Evolutionary conservation across 306 rosid species (phyloP).

Genomic region (Cicer yamashitae): DNA sequence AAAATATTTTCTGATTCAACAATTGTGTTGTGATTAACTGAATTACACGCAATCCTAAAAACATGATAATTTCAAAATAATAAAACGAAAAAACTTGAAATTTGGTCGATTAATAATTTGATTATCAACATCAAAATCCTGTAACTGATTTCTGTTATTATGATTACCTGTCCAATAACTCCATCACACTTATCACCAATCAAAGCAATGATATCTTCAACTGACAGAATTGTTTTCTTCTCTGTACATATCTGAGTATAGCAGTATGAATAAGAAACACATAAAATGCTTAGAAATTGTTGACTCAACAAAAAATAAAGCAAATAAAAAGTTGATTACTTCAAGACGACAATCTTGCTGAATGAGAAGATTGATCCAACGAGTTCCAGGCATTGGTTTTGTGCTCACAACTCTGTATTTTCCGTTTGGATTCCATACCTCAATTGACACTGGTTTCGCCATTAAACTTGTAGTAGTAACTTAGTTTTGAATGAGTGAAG

Average conservation of each 20-base stretch:
- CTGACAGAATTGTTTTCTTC: conserved; percentile 92
- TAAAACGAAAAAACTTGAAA: background rate
- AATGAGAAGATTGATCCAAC: conserved; percentile 94
- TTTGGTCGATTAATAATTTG: conserved; percentile 1
- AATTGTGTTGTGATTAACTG: too few relatives aligned
- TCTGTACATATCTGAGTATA: conserved; percentile 75
- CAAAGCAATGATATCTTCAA: conserved; percentile 91
- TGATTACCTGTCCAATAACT: conserved; percentile 90
- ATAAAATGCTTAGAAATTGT: background rate
- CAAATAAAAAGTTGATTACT: conserved; percentile 51
- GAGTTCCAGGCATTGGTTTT: conserved; percentile 97
- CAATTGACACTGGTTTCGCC: conserved; percentile 93
- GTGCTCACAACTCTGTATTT: conserved; percentile 97
- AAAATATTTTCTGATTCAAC: too few relatives aligned
- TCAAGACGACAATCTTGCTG: conserved; percentile 93
- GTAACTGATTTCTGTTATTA: background rate
- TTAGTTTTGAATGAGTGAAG: background rate
- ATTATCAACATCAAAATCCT: background rate
- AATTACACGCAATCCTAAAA: background rate
- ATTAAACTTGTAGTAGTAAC: background rate
- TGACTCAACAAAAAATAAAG: background rate
- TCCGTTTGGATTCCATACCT: conserved; percentile 94
- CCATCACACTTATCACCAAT: conserved; percentile 96
- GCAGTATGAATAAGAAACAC: background rate
- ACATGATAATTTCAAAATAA: background rate